Evolutionary conservation across 768 basidiomycete genomes (phyloP).

Genomic region (Boletus tylopilopsis): DNA sequence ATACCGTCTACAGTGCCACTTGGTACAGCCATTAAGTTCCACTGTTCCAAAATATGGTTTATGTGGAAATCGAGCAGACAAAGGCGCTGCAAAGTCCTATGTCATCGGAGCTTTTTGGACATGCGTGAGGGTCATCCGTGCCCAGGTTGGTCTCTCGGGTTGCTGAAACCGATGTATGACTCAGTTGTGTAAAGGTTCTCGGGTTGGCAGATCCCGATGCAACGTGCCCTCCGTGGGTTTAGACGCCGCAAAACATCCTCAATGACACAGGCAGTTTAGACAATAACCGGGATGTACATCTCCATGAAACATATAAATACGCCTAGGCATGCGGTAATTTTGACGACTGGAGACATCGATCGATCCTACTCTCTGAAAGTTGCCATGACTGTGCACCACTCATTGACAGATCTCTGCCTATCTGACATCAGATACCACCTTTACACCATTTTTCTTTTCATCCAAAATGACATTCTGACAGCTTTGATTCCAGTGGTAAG

Average conservation of each 20-base stretch:
- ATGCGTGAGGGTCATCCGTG: background rate
- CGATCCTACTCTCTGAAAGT: background rate
- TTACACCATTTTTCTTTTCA: constrained; percentile 39
- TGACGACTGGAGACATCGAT: background rate
- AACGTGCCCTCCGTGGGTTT: background rate
- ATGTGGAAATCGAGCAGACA: too few species aligned
- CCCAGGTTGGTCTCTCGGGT: background rate
- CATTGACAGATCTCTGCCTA: background rate
- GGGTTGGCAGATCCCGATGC: background rate
- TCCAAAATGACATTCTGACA: constrained; percentile 44
- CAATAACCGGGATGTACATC: background rate
- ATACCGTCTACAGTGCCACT: too few species aligned
- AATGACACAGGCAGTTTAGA: background rate
- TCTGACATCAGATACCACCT: constrained; percentile 21
- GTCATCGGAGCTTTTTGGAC: too few species aligned
- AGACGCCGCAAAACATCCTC: background rate
- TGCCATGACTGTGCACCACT: constrained; percentile 20
- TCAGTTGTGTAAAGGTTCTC: background rate
- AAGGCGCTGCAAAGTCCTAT: too few species aligned
- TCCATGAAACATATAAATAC: background rate
- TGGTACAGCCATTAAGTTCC: too few species aligned
- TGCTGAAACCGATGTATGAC: background rate
- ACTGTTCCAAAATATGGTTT: too few species aligned
- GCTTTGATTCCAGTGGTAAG: constrained; percentile 46
- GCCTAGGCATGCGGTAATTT: background rate